A percentile compares a stretch with the other conserved stretches of the same genome.
These are phyloP conservation scores for Aegilops bicornis DNA, from an alignment of 176 grass and related monocot species.

Conservation along the genomic window DNA sequence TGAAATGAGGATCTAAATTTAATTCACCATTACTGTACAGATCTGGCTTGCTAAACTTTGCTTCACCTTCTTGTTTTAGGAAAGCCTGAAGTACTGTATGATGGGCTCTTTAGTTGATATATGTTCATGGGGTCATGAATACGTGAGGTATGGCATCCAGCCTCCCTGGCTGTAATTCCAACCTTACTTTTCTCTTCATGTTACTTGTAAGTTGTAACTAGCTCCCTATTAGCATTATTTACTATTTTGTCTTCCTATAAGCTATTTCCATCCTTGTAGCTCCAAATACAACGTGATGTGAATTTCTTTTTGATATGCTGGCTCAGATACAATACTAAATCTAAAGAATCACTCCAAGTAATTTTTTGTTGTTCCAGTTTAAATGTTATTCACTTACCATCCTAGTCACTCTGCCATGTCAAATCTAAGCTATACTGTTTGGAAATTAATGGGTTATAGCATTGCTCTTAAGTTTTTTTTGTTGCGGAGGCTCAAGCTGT, in stretches of 20 bases:
- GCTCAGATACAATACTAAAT: not conserved
- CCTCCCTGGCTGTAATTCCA: not conserved
- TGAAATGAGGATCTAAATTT: not conserved
- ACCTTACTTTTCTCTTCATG: not conserved
- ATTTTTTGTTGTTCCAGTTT: not conserved
- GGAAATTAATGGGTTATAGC: not conserved
- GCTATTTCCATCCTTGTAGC: not conserved
- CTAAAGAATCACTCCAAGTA: too few relatives aligned
- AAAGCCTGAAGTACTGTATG: constrained; percentile 80
- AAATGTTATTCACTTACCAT: not conserved
- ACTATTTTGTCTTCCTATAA: not conserved
- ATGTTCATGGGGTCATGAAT: constrained; percentile 94
- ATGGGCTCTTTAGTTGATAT: constrained; percentile 91
- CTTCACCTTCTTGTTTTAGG: constrained; percentile 47
- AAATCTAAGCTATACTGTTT: not conserved
- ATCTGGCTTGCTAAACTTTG: not conserved
- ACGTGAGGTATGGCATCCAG: constrained; percentile 62
- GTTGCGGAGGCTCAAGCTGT: not conserved
- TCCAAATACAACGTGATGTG: not conserved
- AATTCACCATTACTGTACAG: not conserved
- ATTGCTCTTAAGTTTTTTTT: too few relatives aligned
- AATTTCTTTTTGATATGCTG: not conserved
- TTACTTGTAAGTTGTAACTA: not conserved
- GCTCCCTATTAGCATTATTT: not conserved
- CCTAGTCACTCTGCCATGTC: not conserved